Conservation (phyloP, 1,284 basidiomycete species). For the Microbotryum intermedium region DNA sequence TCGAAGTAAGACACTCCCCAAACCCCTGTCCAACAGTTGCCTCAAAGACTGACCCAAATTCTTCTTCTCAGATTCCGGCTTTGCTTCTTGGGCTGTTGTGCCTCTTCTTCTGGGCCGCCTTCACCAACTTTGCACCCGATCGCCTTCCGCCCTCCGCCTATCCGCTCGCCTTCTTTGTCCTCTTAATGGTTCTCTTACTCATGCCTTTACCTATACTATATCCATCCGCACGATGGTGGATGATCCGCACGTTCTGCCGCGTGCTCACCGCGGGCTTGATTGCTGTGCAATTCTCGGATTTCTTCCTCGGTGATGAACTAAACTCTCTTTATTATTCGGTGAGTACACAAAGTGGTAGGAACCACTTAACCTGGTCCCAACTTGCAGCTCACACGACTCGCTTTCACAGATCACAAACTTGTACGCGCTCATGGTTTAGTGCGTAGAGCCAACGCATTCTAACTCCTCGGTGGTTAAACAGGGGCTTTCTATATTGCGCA, state of each 20-base stretch:
- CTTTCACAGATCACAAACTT: no score
- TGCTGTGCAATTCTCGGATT: constrained; percentile 28
- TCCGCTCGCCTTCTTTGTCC: constrained; percentile 76
- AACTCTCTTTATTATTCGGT: constrained; percentile 26
- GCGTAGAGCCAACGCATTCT: not conserved
- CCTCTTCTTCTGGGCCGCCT: constrained; percentile 26
- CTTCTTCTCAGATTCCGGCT: constrained; percentile 47
- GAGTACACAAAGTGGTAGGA: not conserved
- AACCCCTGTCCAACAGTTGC: no score
- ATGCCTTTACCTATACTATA: constrained; percentile 67
- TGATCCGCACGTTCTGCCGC: constrained; percentile 17
- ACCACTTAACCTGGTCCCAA: no score
- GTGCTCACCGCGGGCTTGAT: constrained; percentile 23
- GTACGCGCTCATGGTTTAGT: no score
- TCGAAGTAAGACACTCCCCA: constrained; percentile 35
- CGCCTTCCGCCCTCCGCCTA: constrained; percentile 46
- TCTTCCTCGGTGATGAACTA: constrained; percentile 29
- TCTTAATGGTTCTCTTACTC: constrained; percentile 55
- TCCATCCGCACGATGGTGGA: constrained; percentile 25
- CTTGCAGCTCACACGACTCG: no score
- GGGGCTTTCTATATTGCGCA: constrained; percentile 18
- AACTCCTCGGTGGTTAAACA: not conserved
- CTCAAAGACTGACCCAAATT: no score
- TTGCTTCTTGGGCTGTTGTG: constrained; percentile 21
- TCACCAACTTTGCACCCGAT: constrained; percentile 29